These are phyloP conservation scores for Xylariales sp. DNA, from an alignment of 2,329 filamentous ascomycete species.

Conservation along the genomic window DNA sequence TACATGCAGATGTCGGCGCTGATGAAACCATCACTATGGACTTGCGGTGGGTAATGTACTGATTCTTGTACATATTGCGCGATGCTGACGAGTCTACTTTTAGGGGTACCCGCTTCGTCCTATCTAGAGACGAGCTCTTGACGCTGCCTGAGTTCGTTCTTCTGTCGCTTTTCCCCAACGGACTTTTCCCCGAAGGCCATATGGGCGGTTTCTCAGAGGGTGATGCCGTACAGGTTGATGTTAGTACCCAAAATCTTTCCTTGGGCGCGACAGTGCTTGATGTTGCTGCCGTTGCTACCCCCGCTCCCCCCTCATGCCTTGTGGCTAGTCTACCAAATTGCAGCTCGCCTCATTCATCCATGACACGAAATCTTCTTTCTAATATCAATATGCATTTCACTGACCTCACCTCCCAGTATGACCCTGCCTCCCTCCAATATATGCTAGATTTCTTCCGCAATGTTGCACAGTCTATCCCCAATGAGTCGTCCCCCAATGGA, in stretches of 20 bases:
- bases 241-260: constrained; percentile 49
- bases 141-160: constrained; percentile 97
- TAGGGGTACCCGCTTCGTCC: constrained; percentile 88
- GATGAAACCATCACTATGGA: constrained; percentile 96
- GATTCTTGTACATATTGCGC: neutral
- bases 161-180: constrained; percentile 95
- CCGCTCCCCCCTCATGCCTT: constrained; percentile 16
- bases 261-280: too few relatives aligned
- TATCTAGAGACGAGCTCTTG: constrained; percentile 90
- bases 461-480: constrained; percentile 92
- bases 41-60: constrained; percentile 62
- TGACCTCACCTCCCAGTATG: constrained; percentile 65
- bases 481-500: constrained; percentile 62
- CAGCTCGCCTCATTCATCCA: constrained; percentile 16
- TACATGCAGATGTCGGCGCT: constrained; percentile 70
- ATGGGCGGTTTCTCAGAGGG: constrained; percentile 90
- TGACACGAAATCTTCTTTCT: constrained; percentile 26
- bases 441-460: constrained; percentile 98
- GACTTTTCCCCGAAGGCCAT: constrained; percentile 94
- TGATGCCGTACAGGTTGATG: constrained; percentile 95
- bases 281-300: constrained; percentile 16
- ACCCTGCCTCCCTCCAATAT: constrained; percentile 92
- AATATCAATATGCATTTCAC: constrained; percentile 38
- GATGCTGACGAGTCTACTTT: constrained; percentile 2
- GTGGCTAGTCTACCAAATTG: constrained; percentile 8